Percentiles rank a stretch among this genome's conserved stretches.
phyloP scores from a whole-genome alignment of 495 filamentous ascomycete species.

The Penicillium egyptiacum region DNA sequence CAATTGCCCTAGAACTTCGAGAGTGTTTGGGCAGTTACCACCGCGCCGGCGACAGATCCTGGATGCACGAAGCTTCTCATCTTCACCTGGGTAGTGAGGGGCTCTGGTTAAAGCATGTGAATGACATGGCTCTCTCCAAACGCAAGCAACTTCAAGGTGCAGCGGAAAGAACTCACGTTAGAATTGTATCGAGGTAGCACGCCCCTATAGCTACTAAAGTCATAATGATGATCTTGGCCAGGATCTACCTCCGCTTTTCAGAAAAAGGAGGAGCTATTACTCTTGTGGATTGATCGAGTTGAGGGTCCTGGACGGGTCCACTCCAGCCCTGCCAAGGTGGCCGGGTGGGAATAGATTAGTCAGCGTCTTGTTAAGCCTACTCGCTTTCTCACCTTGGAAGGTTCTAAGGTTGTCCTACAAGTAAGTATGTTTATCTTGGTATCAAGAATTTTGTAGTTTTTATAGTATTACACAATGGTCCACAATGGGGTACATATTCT shows the following conservation, averaged over 20 bases:
- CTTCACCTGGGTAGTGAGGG: conserved; percentile 64
- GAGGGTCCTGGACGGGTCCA: background rate
- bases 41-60: conserved; percentile 59
- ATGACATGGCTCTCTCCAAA: background rate
- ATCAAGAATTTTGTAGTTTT: background rate
- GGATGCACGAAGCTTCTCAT: conserved; percentile 69
- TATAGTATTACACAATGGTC: background rate
- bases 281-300: background rate
- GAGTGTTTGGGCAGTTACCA: conserved; percentile 69
- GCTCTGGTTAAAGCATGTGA: conserved; percentile 45
- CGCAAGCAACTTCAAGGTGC: background rate
- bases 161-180: conserved; percentile 52
- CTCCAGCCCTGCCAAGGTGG: too few relatives aligned
- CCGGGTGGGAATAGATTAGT: background rate
- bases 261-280: background rate
- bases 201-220: conserved; percentile 62
- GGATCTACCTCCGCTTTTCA: background rate
- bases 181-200: conserved; percentile 67
- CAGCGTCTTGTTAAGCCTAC: background rate
- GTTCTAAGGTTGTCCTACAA: too few relatives aligned
- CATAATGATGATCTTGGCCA: conserved; percentile 18
- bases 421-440: background rate
- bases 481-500: background rate
- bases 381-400: too few relatives aligned
- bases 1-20: conserved; percentile 67